Evolutionary conservation across 208 protist genomes (phyloP), one percentile per base, ranked within the genome.

Genomic region (Phytomonas sp.): DNA sequence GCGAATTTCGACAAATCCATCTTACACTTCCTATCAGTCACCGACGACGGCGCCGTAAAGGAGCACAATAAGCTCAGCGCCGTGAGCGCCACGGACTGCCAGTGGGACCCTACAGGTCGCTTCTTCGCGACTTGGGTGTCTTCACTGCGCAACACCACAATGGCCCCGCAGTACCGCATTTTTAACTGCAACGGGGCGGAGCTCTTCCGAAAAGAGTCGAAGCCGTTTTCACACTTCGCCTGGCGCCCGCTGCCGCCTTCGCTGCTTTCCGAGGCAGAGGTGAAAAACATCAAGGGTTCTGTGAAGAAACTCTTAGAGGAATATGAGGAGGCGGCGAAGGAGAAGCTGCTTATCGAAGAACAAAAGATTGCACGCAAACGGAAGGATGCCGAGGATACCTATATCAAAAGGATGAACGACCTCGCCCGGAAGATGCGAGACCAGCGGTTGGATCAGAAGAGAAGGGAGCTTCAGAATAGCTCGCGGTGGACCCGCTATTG

Each of bases 91-190:
- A 92, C 88, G n/a, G 87, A 92, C 79, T 80, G 78, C 40, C 82
- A 92, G 75, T 96, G 91, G 91, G 88, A 96, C 76, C 91, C 91
- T n/a, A 93, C 87, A 13, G 91, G 91, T 40, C 91, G 91, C 67
- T 96, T 84, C 80, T 92, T 89, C 68, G 88, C 88, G 30, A 79
- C 87, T 29, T 96, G 87, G 87, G 81, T 92, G 33, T 91, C 91
- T 0, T 80, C 81, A 20, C 75, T 94, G 53, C 79, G 83, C 56
- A 65, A 88, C 51, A 85, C 73, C 36, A 61, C 80, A 0, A 75
- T 83, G 62, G 74, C 82, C 13, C 70, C 81, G 59, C 83, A 92
- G 66, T 96, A 90, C 77, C 88, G 88, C 82, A 93, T 96, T 68
- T 96, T 85, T 63, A 83, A 93, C 71, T 75, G 84, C 70, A 88